Conservation (phyloP, 768 basidiomycete species). For the Hortiboletus flavorubellus region DNA sequence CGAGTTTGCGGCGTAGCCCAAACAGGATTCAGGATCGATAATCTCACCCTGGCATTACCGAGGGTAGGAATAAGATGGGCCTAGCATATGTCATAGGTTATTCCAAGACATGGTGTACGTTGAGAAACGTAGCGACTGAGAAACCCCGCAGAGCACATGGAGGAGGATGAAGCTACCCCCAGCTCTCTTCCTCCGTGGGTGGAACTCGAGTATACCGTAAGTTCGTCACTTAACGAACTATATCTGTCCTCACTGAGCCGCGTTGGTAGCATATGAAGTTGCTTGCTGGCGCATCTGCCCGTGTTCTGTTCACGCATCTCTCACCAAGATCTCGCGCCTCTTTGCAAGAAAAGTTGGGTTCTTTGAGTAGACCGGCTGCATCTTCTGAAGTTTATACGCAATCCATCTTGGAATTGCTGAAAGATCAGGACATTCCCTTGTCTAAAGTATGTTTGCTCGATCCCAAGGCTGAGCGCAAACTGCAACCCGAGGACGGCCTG, state of each 20-base stretch:
- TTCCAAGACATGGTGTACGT: neutral
- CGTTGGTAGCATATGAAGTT: conserved; percentile 72
- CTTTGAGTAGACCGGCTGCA: conserved; percentile 11
- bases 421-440: conserved; percentile 32
- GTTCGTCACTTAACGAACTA: conserved; percentile 16
- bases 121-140: conserved; percentile 1
- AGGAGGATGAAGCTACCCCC: conserved; percentile 79
- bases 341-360: conserved; percentile 35
- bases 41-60: neutral
- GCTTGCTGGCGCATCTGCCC: conserved; percentile 61
- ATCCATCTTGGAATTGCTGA: conserved; percentile 15
- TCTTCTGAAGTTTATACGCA: conserved; percentile 26
- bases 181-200: conserved; percentile 86
- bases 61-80: conserved; percentile 31
- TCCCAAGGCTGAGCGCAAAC: conserved; percentile 69
- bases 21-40: neutral
- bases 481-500: conserved; percentile 76
- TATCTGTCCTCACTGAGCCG: neutral
- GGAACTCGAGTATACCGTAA: conserved; percentile 82
- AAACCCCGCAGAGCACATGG: conserved; percentile 75
- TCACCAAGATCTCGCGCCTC: conserved; percentile 65
- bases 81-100: conserved; percentile 59
- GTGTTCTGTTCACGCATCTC: conserved; percentile 83
- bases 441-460: conserved; percentile 89
- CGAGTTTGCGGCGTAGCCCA: neutral